Base-by-base conservation (phyloP, 306 rosid genomes). In the Spatholobus suberectus region DNA sequence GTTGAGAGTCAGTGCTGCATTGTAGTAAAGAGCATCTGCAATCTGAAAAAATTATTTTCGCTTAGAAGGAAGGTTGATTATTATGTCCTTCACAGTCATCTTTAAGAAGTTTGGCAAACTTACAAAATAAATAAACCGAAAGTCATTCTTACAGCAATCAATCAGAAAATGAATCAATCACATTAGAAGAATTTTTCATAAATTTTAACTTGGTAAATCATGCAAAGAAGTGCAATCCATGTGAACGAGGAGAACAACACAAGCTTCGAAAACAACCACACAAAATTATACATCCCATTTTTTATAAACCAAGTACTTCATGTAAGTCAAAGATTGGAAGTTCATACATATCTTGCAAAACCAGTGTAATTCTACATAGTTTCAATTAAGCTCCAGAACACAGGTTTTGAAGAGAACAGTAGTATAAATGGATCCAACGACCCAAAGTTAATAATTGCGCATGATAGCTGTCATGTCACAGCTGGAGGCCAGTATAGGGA, bases 1-100 rank as follows among this genome's bases (percentile, higher is more conserved):
- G 83, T 66, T 62, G 70, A 95, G 91, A 3, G 99, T 89, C 68
- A 95, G 84, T 43, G 91, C 68, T 11, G 99, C 89, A 77, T 93
- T 93, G 80, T 96, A 96, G 90, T 90, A 93, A 32, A 96, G 92
- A 66, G 94, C 93, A 93, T 91, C 97, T 49, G 99, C 90, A 84
- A 96, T 66, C 98, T 96, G 91, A 82, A 76, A 75, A 76, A 73
- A 49, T 7, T n/a, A 46, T 11, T 35, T 65, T 5, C 43, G 37
- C 66, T 75, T 40, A 74, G 70, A 69, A 75, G 44, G 57, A 62
- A 82, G 61, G 57, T 54, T 40, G 55, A 29, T 21, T 52, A 63
- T 59, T 38, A 51, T 29, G 51, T 35, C 26, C 41, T 85, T 78
- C n/a, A 18, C 21, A 76, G 26, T 24, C 66, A 49, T 51, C 72